These are phyloP conservation scores for Talaromyces sp. DNA, from an alignment of 2,329 filamentous ascomycete species.

Conservation along the genomic window DNA sequence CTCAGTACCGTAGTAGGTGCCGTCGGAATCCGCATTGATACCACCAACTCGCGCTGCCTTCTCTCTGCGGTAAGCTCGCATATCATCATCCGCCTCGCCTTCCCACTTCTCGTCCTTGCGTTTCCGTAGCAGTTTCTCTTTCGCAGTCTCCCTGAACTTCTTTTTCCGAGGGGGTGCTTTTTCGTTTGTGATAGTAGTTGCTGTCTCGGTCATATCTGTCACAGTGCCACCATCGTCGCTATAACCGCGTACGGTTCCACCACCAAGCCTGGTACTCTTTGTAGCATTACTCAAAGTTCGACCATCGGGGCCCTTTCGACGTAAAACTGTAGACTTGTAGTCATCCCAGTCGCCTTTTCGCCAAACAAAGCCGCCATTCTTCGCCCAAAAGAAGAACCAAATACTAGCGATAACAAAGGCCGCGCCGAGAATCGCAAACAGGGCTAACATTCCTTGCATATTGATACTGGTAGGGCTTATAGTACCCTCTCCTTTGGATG, in stretches of 20 bases:
- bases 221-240: conserved; percentile 60
- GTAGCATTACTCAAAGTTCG: conserved; percentile 80
- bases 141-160: conserved; percentile 34
- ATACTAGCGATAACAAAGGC: conserved; percentile 70
- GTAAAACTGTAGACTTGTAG: conserved; percentile 90
- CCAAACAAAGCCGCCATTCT: conserved; percentile 91
- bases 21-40: conserved; percentile 77
- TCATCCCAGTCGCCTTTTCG: conserved; percentile 89
- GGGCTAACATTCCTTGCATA: conserved; percentile 66
- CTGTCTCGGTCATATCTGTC: conserved; percentile 36
- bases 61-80: conserved; percentile 81
- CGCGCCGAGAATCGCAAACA: conserved; percentile 80
- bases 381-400: conserved; percentile 99
- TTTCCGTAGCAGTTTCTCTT: conserved; percentile 32
- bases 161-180: conserved; percentile 20
- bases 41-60: conserved; percentile 82
- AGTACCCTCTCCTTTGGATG: conserved; percentile 24
- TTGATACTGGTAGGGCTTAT: conserved; percentile 41
- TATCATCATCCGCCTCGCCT: conserved; percentile 60
- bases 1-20: conserved; percentile 75
- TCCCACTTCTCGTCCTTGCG: conserved; percentile 52
- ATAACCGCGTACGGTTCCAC: conserved; percentile 69
- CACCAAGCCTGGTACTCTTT: conserved; percentile 76
- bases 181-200: conserved; percentile 37
- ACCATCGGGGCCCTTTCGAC: conserved; percentile 84